Base-by-base conservation (phyloP, 257 asterid genomes). In the Rubia yunnanensis region DNA sequence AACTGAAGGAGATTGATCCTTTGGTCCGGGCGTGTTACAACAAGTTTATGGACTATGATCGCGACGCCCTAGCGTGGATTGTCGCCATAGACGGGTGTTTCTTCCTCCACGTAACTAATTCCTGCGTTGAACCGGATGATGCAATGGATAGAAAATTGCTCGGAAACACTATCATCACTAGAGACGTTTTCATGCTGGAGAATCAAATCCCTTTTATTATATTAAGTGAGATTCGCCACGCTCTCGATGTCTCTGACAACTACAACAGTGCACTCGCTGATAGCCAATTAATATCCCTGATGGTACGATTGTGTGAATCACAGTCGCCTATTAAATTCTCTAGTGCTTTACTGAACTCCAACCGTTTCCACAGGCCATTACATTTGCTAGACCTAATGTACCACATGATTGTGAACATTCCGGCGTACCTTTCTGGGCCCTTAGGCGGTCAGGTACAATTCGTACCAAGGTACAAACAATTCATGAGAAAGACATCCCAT, bases 381-480 rank as follows among this genome's bases (percentile, higher is more conserved):
- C 85, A 80, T 67, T 68, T 83, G 77, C 69, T 80, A 1, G 80
- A 80, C 46, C 65, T 69, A 6, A 75, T 80, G 85, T 76, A 80
- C 41, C 67, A 56, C 48, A 55, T 77, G 52, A 73, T 82, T 14
- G 56, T 82, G 3, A 60, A 68, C 24, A 11, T 54, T 18, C 58
- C 67, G 0, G 48, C 67, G 28, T 44, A 34, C 11, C 24, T 36
- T 0, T 44, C 28, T 0, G 64, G 55, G 31, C 70, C 73, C 0
- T 13, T 46, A 24, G 26, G 4, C 26, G 44, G 28, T n/a, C 26
- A 22, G 5, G 46, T 53, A 1, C 46, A 55, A 35, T 24, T 26
- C 0, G 55, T 64, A 0, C 76, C 76, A 0, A 1, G 35, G 0
- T 66, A 34, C 7, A 11, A 55, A 0, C 57, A 66, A 34, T 52